Evolutionary conservation across 768 basidiomycete genomes (phyloP).

Genomic region (Cystofilobasidium macerans): DNA sequence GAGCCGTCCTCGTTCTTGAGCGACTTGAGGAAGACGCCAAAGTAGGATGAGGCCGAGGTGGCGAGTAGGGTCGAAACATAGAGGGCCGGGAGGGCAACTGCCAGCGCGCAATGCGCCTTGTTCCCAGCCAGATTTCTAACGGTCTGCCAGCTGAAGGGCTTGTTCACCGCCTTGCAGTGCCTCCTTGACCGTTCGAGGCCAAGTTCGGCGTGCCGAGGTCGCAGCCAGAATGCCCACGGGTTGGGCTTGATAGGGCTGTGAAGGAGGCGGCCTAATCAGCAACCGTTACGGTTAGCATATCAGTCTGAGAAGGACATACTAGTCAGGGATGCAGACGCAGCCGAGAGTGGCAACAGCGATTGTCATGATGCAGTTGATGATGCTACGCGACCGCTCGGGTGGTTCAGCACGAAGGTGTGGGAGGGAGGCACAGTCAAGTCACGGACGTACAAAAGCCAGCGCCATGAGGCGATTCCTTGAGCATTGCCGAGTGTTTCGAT

Average conservation of each 20-base stretch:
- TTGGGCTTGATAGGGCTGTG: conserved; percentile 26
- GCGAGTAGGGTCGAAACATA: not conserved
- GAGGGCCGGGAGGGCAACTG: not conserved
- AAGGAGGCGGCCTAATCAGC: conserved; percentile 14
- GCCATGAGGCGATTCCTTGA: too few species aligned
- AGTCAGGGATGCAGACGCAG: too few species aligned
- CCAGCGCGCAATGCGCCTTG: not conserved
- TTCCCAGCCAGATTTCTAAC: conserved; percentile 22
- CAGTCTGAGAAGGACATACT: too few species aligned
- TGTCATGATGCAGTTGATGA: too few species aligned
- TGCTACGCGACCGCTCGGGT: too few species aligned
- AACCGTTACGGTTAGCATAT: conserved; percentile 20
- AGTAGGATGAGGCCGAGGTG: conserved; percentile 19
- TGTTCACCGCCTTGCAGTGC: conserved; percentile 31
- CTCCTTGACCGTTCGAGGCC: conserved; percentile 28
- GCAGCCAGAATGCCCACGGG: conserved; percentile 33
- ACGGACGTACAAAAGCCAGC: too few species aligned
- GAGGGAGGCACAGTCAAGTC: too few species aligned
- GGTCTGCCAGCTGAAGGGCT: conserved; percentile 31
- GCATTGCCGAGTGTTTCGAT: too few species aligned
- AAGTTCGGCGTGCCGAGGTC: conserved; percentile 27
- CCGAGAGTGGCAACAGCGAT: too few species aligned
- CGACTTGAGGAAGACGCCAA: conserved; percentile 33
- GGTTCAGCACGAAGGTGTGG: too few species aligned
- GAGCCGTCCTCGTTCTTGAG: conserved; percentile 24